phyloP scores from a whole-genome alignment of 495 filamentous ascomycete species.

The Lophiostoma macrostomum region DNA sequence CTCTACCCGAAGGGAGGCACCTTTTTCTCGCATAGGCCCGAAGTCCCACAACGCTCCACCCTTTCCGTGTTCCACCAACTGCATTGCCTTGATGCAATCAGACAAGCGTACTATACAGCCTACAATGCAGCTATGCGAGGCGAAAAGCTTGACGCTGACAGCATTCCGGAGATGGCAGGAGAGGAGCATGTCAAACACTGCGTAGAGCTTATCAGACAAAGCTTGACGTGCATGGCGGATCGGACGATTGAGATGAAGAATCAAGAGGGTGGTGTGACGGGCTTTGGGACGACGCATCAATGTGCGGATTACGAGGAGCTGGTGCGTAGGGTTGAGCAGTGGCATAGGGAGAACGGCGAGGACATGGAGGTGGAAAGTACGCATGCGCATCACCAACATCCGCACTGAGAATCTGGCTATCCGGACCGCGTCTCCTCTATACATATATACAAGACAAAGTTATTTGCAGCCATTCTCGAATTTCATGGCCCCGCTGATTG shows the following conservation, averaged over 20 bases:
- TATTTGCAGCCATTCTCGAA: no score
- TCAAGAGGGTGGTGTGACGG: neutral
- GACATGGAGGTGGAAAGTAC: neutral
- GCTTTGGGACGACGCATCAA: neutral
- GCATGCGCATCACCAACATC: neutral
- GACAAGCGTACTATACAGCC: neutral
- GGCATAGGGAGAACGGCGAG: neutral
- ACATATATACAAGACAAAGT: no score
- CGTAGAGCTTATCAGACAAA: neutral
- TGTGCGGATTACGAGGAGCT: neutral
- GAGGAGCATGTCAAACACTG: slow-evolving; percentile 1
- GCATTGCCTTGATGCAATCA: neutral
- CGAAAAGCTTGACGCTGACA: neutral
- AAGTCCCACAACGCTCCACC: neutral
- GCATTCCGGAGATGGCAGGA: neutral
- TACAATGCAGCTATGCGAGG: neutral
- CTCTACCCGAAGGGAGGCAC: neutral
- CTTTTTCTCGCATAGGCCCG: neutral
- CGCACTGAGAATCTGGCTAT: no score
- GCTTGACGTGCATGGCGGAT: neutral
- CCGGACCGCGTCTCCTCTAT: no score
- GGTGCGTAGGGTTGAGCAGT: neutral
- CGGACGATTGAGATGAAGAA: neutral
- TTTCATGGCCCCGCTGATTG: no score
- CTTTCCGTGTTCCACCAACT: neutral